phyloP scores from a whole-genome alignment of 768 basidiomycete species.

The Lentinula raphanica region DNA sequence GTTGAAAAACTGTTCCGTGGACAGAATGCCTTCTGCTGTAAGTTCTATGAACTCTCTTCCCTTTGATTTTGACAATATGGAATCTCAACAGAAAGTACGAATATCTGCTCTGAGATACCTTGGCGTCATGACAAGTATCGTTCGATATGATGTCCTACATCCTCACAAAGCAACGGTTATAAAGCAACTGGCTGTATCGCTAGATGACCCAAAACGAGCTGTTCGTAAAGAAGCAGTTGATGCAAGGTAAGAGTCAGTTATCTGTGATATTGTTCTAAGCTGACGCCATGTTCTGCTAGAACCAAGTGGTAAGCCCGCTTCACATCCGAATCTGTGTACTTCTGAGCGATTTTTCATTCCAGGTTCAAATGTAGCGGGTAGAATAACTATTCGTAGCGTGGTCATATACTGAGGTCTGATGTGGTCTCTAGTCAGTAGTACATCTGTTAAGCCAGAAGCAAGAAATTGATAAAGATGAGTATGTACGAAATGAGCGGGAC shows the following conservation, averaged over 20 bases:
- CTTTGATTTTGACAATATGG: not conserved
- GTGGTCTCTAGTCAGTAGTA: not conserved
- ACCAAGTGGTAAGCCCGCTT: constrained; percentile 37
- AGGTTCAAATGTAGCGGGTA: constrained; percentile 62
- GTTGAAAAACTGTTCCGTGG: constrained; percentile 54
- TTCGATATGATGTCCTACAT: constrained; percentile 82
- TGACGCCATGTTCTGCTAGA: constrained; percentile 19
- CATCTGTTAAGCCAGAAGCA: constrained; percentile 14
- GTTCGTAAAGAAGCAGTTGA: constrained; percentile 90
- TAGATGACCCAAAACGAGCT: constrained; percentile 85
- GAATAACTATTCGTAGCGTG: not conserved
- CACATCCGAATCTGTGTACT: not conserved
- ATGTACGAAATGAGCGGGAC: constrained; percentile 5
- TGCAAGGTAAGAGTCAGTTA: constrained; percentile 37
- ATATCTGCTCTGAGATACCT: constrained; percentile 72
- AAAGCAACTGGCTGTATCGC: constrained; percentile 61
- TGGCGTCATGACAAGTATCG: constrained; percentile 61
- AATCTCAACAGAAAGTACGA: constrained; percentile 58
- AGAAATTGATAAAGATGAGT: constrained; percentile 8
- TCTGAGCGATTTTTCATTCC: constrained; percentile 9
- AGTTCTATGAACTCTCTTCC: constrained; percentile 14
- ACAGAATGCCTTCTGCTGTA: constrained; percentile 55
- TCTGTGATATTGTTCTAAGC: not conserved
- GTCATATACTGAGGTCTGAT: not conserved
- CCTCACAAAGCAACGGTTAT: constrained; percentile 71